Percentiles rank a stretch among this genome's conserved stretches.
phyloP scores from a whole-genome alignment of 1,139 yeast genomes.

The Kodamaea suecica region DNA sequence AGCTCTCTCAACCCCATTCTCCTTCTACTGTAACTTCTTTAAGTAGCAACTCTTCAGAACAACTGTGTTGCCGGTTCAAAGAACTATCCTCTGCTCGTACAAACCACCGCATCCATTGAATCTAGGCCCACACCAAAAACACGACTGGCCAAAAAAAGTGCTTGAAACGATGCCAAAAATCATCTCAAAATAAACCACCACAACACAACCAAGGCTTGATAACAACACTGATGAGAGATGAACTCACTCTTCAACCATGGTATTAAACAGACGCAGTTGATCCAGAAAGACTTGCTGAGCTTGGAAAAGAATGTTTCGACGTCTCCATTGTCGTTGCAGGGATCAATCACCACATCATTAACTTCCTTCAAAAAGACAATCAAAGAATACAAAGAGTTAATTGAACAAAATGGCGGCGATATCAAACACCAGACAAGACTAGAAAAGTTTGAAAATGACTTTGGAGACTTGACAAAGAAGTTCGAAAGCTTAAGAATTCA shows the following conservation, averaged over 20 bases:
- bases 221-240: slow-evolving; percentile 24
- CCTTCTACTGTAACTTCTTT: too few relatives aligned
- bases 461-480: slow-evolving; percentile 51
- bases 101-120: too few relatives aligned
- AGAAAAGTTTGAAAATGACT: slow-evolving; percentile 57
- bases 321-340: slow-evolving; percentile 73
- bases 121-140: too few relatives aligned
- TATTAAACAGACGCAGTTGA: slow-evolving; percentile 72
- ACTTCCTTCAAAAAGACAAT: slow-evolving; percentile 74
- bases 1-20: too few relatives aligned
- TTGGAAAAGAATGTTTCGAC: slow-evolving; percentile 66
- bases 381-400: slow-evolving; percentile 68
- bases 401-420: slow-evolving; percentile 56
- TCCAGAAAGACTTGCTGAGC: slow-evolving; percentile 63
- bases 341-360: slow-evolving; percentile 81
- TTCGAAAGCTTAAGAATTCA: slow-evolving; percentile 62
- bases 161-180: too few relatives aligned
- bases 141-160: too few relatives aligned
- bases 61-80: too few relatives aligned
- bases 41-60: too few relatives aligned
- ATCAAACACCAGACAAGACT: slow-evolving; percentile 65
- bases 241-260: slow-evolving; percentile 89
- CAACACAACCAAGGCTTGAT: too few relatives aligned
- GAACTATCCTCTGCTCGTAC: too few relatives aligned
- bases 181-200: too few relatives aligned